Conservation (phyloP, 352 stramenopile genomes). For the Phytophthora hibernalis region DNA sequence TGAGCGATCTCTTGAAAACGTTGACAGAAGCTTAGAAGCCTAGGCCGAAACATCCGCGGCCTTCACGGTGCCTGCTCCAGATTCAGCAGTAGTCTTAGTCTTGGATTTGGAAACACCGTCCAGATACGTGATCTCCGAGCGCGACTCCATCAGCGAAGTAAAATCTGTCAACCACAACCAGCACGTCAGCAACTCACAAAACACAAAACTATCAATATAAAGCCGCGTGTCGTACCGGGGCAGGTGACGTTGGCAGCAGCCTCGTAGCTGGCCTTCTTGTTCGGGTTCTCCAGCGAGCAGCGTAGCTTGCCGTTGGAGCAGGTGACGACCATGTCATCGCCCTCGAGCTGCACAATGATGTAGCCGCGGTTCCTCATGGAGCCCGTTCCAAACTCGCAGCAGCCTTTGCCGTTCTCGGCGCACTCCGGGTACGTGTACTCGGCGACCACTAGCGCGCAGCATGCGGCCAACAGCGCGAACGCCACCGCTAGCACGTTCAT, state of each 20-base stretch:
- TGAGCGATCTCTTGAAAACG: constrained; percentile 15
- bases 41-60: constrained; percentile 30
- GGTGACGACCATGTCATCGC: constrained; percentile 67
- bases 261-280: constrained; percentile 50
- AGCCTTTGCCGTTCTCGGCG: constrained; percentile 44
- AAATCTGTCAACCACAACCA: constrained; percentile 51
- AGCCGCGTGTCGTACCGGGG: constrained; percentile 42
- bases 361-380: constrained; percentile 72
- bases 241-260: constrained; percentile 50
- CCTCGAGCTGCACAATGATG: constrained; percentile 53
- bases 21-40: constrained; percentile 11
- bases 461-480: constrained; percentile 33
- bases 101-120: constrained; percentile 39
- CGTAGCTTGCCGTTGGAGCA: constrained; percentile 59
- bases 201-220: background rate
- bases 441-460: constrained; percentile 33
- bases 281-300: constrained; percentile 69
- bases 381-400: constrained; percentile 60
- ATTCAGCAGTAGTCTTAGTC: constrained; percentile 13
- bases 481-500: constrained; percentile 32
- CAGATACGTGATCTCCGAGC: constrained; percentile 57
- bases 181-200: constrained; percentile 1
- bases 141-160: constrained; percentile 64
- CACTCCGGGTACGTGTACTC: constrained; percentile 67
- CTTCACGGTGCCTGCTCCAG: constrained; percentile 39